Conservation (phyloP, 768 basidiomycete genomes). For the Phaffia australis region DNA sequence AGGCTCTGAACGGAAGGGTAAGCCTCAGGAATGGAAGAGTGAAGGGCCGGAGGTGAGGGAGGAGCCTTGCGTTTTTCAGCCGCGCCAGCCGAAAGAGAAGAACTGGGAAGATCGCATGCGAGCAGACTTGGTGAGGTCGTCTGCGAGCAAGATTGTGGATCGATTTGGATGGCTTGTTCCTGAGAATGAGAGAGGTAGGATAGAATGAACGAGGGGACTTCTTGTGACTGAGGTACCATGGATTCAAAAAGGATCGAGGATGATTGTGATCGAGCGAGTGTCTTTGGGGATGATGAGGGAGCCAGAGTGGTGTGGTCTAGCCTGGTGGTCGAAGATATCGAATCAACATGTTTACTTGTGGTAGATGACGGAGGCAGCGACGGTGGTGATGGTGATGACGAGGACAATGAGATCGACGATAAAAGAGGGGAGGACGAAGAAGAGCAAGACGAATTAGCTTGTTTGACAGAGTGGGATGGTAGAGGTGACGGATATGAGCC, state of each 20-base stretch:
- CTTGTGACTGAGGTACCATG: too few species aligned
- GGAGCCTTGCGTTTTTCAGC: background rate
- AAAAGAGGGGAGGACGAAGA: background rate
- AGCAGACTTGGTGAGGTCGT: background rate
- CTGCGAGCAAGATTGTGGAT: background rate
- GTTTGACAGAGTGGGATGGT: background rate
- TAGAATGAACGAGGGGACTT: too few species aligned
- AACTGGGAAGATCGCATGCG: background rate
- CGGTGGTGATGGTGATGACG: too few species aligned
- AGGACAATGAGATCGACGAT: background rate
- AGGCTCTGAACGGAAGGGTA: background rate
- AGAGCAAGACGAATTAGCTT: background rate
- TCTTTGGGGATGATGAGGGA: too few species aligned
- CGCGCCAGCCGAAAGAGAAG: background rate
- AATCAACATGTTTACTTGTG: too few species aligned
- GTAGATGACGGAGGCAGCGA: too few species aligned
- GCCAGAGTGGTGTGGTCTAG: too few species aligned
- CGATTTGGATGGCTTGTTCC: too few species aligned
- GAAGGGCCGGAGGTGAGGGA: background rate
- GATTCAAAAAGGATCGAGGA: too few species aligned
- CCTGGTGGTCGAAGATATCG: too few species aligned
- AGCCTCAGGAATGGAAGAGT: background rate
- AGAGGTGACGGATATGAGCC: background rate
- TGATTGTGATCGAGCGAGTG: too few species aligned
- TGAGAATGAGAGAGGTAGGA: too few species aligned